Evolutionary conservation across 116 monocot species (phyloP).

Genomic region (Phalaenopsis hybrid): DNA sequence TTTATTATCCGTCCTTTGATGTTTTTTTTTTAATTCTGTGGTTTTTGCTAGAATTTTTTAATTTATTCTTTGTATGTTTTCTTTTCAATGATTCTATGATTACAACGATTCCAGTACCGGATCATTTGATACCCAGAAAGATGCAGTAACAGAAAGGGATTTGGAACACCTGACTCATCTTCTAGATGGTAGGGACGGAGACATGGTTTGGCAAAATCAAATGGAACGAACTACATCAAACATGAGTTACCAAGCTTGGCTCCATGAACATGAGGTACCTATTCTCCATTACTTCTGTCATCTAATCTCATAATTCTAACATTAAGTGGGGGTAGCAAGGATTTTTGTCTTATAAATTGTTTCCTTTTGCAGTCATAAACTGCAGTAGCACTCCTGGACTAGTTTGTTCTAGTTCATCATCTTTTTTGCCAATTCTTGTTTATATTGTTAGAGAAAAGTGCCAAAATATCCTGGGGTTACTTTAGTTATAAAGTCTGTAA

Average conservation of each 20-base stretch:
- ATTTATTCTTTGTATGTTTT: not conserved
- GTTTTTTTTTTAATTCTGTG: not conserved
- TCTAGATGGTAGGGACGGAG: conserved; percentile 56
- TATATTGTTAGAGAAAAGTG: no score
- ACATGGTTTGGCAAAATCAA: conserved; percentile 58
- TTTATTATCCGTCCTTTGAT: not conserved
- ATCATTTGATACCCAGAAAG: conserved; percentile 24
- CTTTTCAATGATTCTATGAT: not conserved
- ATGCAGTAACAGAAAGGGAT: conserved; percentile 51
- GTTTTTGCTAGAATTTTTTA: not conserved
- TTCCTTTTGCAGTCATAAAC: not conserved
- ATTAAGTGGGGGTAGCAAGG: no score
- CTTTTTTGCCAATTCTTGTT: not conserved
- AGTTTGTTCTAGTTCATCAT: not conserved
- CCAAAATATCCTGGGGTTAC: no score
- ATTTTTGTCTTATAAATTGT: not conserved
- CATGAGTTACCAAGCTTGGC: conserved; percentile 89
- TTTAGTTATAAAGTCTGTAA: no score
- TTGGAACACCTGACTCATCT: conserved; percentile 57
- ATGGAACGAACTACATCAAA: conserved; percentile 87
- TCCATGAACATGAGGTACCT: conserved; percentile 69
- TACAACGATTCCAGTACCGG: conserved; percentile 5
- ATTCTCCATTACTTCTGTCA: not conserved
- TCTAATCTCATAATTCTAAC: not conserved
- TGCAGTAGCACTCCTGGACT: not conserved